Evolutionary conservation across 1,284 basidiomycete species (phyloP).

Genomic region (Phylloporus gajari): DNA sequence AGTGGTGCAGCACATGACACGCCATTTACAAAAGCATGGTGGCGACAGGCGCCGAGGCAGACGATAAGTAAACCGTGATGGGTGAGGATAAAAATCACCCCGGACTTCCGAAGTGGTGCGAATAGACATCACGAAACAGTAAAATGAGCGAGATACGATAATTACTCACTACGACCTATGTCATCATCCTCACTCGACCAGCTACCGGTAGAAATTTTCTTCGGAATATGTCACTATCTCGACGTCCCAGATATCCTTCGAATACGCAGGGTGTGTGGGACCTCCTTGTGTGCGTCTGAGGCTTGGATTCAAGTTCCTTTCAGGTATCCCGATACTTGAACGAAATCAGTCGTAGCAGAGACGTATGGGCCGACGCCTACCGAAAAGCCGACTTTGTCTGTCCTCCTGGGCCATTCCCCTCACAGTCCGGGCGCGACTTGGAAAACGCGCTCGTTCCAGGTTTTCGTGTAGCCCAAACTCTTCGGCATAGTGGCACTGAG

Average conservation of each 20-base stretch:
- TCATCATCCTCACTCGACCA: not conserved
- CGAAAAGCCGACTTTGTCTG: constrained; percentile 21
- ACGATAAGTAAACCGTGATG: not conserved
- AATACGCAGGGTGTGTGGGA: constrained; percentile 1
- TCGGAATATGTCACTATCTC: not conserved
- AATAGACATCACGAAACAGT: not conserved
- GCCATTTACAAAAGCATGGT: not conserved
- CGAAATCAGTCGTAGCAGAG: constrained; percentile 5
- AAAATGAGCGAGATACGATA: not conserved
- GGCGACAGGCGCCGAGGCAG: not conserved
- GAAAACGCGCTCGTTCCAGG: constrained; percentile 23
- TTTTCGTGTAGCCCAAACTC: constrained; percentile 16
- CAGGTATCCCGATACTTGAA: constrained; percentile 35
- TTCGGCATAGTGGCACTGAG: not conserved
- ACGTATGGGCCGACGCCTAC: constrained; percentile 31
- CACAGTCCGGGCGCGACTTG: constrained; percentile 26
- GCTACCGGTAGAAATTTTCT: not conserved
- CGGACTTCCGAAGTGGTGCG: not conserved
- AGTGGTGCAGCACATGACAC: not conserved
- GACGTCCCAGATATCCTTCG: not conserved
- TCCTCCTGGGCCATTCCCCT: constrained; percentile 32
- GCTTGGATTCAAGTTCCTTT: not conserved
- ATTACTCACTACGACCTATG: not conserved
- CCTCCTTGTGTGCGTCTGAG: not conserved
- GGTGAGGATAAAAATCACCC: not conserved